Evolutionary conservation across 2,329 filamentous ascomycete species (phyloP).

Genomic region (Dactylonectria estremocensis): DNA sequence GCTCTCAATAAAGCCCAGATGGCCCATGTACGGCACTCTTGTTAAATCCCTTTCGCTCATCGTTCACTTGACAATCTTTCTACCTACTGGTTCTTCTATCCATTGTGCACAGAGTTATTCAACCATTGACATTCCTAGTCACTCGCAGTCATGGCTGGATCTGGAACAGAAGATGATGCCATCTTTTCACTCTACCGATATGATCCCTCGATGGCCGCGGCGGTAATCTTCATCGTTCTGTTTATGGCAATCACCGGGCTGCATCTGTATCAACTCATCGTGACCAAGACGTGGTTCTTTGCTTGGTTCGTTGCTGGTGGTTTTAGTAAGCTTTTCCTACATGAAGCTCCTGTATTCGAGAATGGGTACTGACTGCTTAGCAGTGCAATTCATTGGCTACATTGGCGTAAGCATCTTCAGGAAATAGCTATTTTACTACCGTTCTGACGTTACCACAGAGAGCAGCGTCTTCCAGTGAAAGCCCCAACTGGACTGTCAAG

Average conservation of each 20-base stretch:
- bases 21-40: too few relatives aligned
- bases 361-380: not conserved
- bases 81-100: too few relatives aligned
- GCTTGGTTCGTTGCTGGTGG: conserved; percentile 65
- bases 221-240: conserved; percentile 57
- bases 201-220: conserved; percentile 58
- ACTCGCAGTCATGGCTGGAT: too few relatives aligned
- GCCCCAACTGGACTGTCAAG: conserved; percentile 44
- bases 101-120: too few relatives aligned
- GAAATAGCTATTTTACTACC: not conserved
- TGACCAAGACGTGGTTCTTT: conserved; percentile 63
- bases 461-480: conserved; percentile 56
- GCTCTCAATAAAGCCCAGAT: too few relatives aligned
- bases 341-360: not conserved
- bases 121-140: too few relatives aligned
- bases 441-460: conserved; percentile 60
- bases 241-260: conserved; percentile 54
- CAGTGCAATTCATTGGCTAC: conserved; percentile 9
- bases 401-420: not conserved
- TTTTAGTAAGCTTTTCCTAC: conserved; percentile 53
- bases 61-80: too few relatives aligned
- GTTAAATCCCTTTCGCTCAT: too few relatives aligned
- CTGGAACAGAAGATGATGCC: not conserved
- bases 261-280: conserved; percentile 57
- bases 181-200: conserved; percentile 58